phyloP scores from a whole-genome alignment of 2,329 filamentous ascomycete genomes.

The Colletotrichum sp. region DNA sequence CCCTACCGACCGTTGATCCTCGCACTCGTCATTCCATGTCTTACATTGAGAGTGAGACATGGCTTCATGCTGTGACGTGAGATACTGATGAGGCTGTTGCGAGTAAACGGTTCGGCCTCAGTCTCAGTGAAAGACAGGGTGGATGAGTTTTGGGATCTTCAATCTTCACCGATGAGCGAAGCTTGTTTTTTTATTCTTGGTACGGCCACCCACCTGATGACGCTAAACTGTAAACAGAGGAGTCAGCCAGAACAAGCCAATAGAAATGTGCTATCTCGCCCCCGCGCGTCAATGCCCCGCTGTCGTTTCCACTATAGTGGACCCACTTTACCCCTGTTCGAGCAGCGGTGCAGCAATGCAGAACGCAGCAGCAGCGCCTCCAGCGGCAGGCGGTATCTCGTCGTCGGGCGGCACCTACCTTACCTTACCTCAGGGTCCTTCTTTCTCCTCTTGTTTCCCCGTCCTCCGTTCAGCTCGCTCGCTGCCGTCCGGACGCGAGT shows the following conservation, averaged over 20 bases:
- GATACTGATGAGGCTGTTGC: too few species aligned
- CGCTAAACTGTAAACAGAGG: constrained; percentile 3
- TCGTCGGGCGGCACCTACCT: constrained; percentile 11
- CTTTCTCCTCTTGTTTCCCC: neutral
- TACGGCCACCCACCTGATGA: neutral
- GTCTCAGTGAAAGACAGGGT: neutral
- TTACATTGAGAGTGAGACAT: neutral
- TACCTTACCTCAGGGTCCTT: constrained; percentile 12
- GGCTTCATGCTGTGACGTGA: neutral
- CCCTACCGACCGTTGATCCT: neutral
- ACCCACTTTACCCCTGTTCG: constrained; percentile 13
- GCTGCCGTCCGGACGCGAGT: neutral
- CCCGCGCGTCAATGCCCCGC: constrained; percentile 1
- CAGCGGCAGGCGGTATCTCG: neutral
- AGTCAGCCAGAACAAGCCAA: neutral
- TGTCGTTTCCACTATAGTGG: constrained; percentile 10
- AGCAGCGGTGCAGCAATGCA: neutral
- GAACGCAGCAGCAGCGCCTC: neutral
- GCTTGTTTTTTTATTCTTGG: neutral
- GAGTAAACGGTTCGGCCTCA: neutral
- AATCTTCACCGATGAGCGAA: neutral
- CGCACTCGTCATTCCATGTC: neutral
- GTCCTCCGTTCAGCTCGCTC: neutral
- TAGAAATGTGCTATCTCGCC: neutral
- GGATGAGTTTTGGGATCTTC: neutral